phyloP scores from a whole-genome alignment of 306 rosid genomes.

The Hippophae tibetana region DNA sequence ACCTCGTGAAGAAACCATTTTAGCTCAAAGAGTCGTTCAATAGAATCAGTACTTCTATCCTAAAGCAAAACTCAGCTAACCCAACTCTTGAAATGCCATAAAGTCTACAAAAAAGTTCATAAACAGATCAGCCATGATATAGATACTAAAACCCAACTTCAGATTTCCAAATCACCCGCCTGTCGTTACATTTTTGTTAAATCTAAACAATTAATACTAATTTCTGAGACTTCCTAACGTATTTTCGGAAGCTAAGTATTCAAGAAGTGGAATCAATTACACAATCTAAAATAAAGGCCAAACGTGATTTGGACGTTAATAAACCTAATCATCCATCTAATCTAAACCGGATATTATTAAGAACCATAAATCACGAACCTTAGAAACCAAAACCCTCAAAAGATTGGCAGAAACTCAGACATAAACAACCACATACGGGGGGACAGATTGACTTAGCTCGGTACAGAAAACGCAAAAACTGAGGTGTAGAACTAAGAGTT shows the following conservation, averaged over 20 bases:
- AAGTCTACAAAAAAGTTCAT: not conserved
- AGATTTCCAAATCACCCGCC: not conserved
- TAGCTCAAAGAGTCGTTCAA: conserved; percentile 3
- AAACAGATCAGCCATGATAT: conserved; percentile 2
- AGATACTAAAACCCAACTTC: not conserved
- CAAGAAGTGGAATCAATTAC: not conserved
- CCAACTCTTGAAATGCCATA: conserved; percentile 9
- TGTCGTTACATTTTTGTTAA: conserved; percentile 3
- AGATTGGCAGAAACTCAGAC: not conserved
- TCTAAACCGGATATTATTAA: not conserved
- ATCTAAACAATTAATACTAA: not conserved
- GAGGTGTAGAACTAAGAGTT: not conserved
- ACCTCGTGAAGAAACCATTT: conserved; percentile 3
- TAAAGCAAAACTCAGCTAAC: conserved; percentile 5
- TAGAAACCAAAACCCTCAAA: not conserved
- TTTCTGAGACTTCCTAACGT: no score
- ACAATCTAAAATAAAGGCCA: not conserved
- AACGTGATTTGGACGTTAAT: conserved; percentile 3
- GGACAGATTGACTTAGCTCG: no score
- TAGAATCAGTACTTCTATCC: not conserved
- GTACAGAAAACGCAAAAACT: not conserved
- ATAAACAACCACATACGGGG: conserved; percentile 1
- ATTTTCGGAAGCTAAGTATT: no score
- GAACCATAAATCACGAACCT: not conserved
- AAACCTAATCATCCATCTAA: conserved; percentile 10